A percentile compares a stretch with the other conserved stretches of the same genome.
phyloP scores from a whole-genome alignment of 164 flowering plant species.

The Macadamia tetraphylla region DNA sequence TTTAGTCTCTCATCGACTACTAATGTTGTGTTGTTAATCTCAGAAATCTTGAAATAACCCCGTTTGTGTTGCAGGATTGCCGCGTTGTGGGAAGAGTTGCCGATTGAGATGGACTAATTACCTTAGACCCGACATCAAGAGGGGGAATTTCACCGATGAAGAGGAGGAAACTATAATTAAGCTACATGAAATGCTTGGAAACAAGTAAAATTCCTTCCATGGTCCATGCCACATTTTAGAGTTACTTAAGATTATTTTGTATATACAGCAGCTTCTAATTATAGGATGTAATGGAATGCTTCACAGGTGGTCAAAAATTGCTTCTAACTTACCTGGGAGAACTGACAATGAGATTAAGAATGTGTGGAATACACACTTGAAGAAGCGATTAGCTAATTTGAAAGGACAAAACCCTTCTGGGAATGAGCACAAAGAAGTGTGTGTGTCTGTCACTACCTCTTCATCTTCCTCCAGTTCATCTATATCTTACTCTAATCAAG shows the following conservation, averaged over 20 bases:
- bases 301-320: slow-evolving; percentile 77
- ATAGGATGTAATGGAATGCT: background rate
- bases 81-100: slow-evolving; percentile 55
- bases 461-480: slow-evolving; percentile 18
- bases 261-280: background rate
- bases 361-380: slow-evolving; percentile 78
- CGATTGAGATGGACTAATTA: slow-evolving; percentile 43
- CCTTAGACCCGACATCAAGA: slow-evolving; percentile 37
- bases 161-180: slow-evolving; percentile 48
- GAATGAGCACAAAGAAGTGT: slow-evolving; percentile 10
- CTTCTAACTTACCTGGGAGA: slow-evolving; percentile 74
- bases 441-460: slow-evolving; percentile 2
- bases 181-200: slow-evolving; percentile 38
- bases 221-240: too few relatives aligned
- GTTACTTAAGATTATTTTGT: background rate
- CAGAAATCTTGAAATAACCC: too few relatives aligned
- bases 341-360: slow-evolving; percentile 89
- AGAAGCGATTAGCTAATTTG: slow-evolving; percentile 30
- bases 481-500: slow-evolving; percentile 3
- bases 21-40: too few relatives aligned
- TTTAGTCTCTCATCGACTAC: too few relatives aligned
- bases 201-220: slow-evolving; percentile 28
- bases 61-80: slow-evolving; percentile 25
- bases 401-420: slow-evolving; percentile 1
- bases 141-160: slow-evolving; percentile 38